A percentile compares a stretch with the other conserved stretches of the same genome.
Evolutionary conservation across 495 filamentous ascomycete species (phyloP).

Genomic region (Cudoniella acicularis): DNA sequence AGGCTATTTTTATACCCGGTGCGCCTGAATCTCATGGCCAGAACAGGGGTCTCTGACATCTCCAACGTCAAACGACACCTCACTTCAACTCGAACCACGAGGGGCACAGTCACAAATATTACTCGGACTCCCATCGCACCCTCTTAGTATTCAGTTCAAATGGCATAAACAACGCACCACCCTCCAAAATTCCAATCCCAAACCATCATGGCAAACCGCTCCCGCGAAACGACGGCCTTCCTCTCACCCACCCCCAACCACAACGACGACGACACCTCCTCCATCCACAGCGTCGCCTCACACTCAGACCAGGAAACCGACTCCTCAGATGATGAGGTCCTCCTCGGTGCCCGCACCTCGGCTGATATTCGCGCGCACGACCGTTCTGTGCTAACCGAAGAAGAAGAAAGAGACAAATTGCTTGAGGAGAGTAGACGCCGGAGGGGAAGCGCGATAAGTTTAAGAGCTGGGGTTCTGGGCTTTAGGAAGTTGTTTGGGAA

Average conservation of each 20-base stretch:
- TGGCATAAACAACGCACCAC: neutral
- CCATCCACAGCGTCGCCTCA: slow-evolving; percentile 45
- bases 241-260: slow-evolving; percentile 55
- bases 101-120: too few species aligned
- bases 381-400: slow-evolving; percentile 73
- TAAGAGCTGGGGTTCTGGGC: slow-evolving; percentile 15
- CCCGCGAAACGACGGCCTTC: slow-evolving; percentile 27
- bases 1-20: too few species aligned
- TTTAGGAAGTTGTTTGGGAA: slow-evolving; percentile 34
- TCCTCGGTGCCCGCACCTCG: slow-evolving; percentile 60
- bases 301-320: slow-evolving; percentile 73
- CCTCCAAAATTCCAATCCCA: neutral
- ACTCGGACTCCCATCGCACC: too few species aligned
- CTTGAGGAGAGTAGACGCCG: slow-evolving; percentile 50
- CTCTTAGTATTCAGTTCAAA: too few species aligned
- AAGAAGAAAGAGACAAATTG: slow-evolving; percentile 83
- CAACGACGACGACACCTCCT: slow-evolving; percentile 67
- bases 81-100: too few species aligned
- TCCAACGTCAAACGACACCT: too few species aligned
- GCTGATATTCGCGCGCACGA: slow-evolving; percentile 69
- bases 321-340: slow-evolving; percentile 69
- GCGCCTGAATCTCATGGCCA: too few species aligned
- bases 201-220: neutral
- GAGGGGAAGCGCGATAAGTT: slow-evolving; percentile 19
- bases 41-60: too few species aligned